phyloP scores from a whole-genome alignment of 768 basidiomycete species.

The Favolaschia claudopus region DNA sequence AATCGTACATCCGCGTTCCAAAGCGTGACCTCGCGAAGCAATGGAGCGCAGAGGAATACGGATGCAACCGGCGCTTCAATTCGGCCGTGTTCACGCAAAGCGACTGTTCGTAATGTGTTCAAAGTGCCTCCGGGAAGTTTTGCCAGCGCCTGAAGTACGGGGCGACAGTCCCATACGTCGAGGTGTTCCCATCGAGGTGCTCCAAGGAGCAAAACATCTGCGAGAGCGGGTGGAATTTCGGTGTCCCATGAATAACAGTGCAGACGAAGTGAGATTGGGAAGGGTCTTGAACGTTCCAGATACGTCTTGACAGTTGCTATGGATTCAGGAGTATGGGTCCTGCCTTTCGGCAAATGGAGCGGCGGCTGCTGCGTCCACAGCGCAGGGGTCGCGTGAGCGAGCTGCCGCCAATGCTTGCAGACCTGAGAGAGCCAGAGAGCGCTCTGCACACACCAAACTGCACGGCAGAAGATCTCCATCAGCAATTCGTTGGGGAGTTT shows the following conservation, averaged over 20 bases:
- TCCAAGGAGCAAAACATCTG: background rate
- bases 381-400: background rate
- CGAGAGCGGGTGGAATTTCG: too few relatives aligned
- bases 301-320: background rate
- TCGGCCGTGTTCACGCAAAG: background rate
- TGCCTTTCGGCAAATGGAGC: background rate
- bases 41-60: background rate
- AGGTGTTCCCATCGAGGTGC: background rate
- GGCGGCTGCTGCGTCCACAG: background rate
- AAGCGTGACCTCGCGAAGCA: background rate
- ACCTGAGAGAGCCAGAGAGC: background rate
- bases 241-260: too few relatives aligned
- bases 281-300: slow-evolving; percentile 2
- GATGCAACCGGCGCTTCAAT: background rate
- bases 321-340: background rate
- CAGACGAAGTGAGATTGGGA: background rate
- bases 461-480: background rate
- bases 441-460: background rate
- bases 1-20: background rate
- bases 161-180: background rate
- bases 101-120: background rate
- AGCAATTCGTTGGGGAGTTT: slow-evolving; percentile 1
- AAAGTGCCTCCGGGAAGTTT: background rate
- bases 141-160: background rate
- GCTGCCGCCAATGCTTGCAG: background rate